A percentile compares a stretch with the other conserved stretches of the same genome.
Conservation (phyloP, 2,329 filamentous ascomycete genomes). For the Pestalotiopsis sp. region DNA sequence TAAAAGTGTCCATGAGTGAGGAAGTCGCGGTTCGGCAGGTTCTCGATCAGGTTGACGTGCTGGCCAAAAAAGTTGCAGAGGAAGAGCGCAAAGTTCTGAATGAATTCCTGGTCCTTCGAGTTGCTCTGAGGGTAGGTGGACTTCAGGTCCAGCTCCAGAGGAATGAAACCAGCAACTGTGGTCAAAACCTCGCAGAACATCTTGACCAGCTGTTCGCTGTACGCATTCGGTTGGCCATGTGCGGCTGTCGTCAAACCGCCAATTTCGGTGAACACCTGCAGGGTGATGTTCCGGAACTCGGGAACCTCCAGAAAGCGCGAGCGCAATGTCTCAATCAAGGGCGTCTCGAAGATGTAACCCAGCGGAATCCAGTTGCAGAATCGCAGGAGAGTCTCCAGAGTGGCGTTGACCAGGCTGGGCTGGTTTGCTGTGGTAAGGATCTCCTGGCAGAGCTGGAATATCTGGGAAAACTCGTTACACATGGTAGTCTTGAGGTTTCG, state of each 20-base stretch:
- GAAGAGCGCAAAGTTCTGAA: constrained; percentile 94
- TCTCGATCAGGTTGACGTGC: constrained; percentile 94
- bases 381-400: constrained; percentile 89
- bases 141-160: constrained; percentile 87
- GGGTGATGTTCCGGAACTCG: constrained; percentile 94
- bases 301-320: constrained; percentile 90
- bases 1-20: constrained; percentile 97
- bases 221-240: constrained; percentile 68
- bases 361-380: constrained; percentile 99
- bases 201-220: constrained; percentile 92
- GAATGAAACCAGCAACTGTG: constrained; percentile 91
- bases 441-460: constrained; percentile 96
- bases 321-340: constrained; percentile 90
- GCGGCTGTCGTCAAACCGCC: constrained; percentile 85
- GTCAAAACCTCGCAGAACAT: constrained; percentile 99
- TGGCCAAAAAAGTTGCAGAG: constrained; percentile 96
- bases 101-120: constrained; percentile 92
- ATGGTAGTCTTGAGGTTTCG: constrained; percentile 97
- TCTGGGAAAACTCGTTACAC: constrained; percentile 97
- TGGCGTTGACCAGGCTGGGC: constrained; percentile 90
- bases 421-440: constrained; percentile 90
- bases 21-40: constrained; percentile 91
- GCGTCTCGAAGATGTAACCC: constrained; percentile 98
- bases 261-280: constrained; percentile 97
- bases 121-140: constrained; percentile 90